Conservation (phyloP, 208 protist genomes). For the Leishmania gerbilli region DNA sequence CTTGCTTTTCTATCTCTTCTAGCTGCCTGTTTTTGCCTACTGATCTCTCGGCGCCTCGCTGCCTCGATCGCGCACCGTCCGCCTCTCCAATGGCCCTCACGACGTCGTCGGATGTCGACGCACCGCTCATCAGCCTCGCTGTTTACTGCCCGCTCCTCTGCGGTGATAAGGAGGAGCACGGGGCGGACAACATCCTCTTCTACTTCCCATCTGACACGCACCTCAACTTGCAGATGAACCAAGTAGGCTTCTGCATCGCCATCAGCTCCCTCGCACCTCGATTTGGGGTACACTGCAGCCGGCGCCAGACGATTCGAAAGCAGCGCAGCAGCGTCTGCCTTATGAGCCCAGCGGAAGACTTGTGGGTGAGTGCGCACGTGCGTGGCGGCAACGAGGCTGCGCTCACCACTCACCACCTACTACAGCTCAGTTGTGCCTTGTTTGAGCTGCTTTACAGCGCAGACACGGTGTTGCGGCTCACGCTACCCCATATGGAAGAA, state of each 20-base stretch:
- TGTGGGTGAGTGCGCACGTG: slow-evolving; percentile 26
- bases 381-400: slow-evolving; percentile 25
- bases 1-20: neutral
- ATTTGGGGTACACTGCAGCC: slow-evolving; percentile 30
- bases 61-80: neutral
- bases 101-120: neutral
- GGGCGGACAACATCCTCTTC: slow-evolving; percentile 72
- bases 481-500: neutral
- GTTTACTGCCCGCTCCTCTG: slow-evolving; percentile 63
- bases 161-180: slow-evolving; percentile 45
- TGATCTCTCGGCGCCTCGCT: neutral
- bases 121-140: slow-evolving; percentile 39
- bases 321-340: slow-evolving; percentile 28
- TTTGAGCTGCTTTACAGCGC: slow-evolving; percentile 30
- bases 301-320: slow-evolving; percentile 17
- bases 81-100: slow-evolving; percentile 5
- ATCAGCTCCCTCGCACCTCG: slow-evolving; percentile 37
- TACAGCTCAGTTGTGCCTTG: slow-evolving; percentile 25
- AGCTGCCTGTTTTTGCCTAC: neutral
- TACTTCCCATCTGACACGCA: slow-evolving; percentile 45
- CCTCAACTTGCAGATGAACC: slow-evolving; percentile 58
- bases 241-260: slow-evolving; percentile 75
- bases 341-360: slow-evolving; percentile 12
- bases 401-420: slow-evolving; percentile 27
- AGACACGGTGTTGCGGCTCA: slow-evolving; percentile 4